Percentiles rank a stretch among this genome's conserved stretches.
phyloP scores from a whole-genome alignment of 495 filamentous ascomycete genomes.

The Endocarpon pusillum region DNA sequence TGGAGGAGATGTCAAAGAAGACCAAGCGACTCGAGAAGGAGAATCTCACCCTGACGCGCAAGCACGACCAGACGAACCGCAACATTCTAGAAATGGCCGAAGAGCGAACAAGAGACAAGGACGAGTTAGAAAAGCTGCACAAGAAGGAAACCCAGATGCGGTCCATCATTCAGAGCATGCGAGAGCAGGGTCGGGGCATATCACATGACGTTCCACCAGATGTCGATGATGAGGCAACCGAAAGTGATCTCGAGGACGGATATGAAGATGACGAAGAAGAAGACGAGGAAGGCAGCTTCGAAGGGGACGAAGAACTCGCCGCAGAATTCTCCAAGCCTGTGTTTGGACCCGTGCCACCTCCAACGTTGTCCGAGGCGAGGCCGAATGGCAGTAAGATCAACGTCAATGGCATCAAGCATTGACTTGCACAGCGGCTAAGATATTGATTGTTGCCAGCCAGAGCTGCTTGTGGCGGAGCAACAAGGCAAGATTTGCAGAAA shows the following conservation, averaged over 20 bases:
- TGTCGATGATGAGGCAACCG: constrained; percentile 53
- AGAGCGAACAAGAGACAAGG: constrained; percentile 67
- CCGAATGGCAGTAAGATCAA: constrained; percentile 27
- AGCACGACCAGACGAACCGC: constrained; percentile 81
- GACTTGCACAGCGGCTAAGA: no score
- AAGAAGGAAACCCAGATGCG: constrained; percentile 88
- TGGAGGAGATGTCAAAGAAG: constrained; percentile 99
- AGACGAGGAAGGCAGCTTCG: constrained; percentile 56
- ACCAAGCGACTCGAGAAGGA: constrained; percentile 95
- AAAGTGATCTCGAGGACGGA: constrained; percentile 48
- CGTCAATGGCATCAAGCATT: constrained; percentile 25
- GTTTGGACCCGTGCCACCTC: constrained; percentile 38
- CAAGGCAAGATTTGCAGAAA: no score
- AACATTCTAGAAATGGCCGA: constrained; percentile 98
- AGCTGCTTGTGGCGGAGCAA: no score
- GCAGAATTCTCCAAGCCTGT: constrained; percentile 35
- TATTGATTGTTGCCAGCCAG: no score
- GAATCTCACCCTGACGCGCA: constrained; percentile 76
- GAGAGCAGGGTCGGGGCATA: constrained; percentile 66
- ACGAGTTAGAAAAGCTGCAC: constrained; percentile 61
- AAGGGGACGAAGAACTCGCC: constrained; percentile 51
- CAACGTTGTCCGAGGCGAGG: constrained; percentile 28
- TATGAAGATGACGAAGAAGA: constrained; percentile 59
- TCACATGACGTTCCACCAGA: constrained; percentile 35
- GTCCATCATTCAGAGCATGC: constrained; percentile 85